Conservation (phyloP, 1,139 yeast genomes). For the Yamadazyma membranifaciens region DNA sequence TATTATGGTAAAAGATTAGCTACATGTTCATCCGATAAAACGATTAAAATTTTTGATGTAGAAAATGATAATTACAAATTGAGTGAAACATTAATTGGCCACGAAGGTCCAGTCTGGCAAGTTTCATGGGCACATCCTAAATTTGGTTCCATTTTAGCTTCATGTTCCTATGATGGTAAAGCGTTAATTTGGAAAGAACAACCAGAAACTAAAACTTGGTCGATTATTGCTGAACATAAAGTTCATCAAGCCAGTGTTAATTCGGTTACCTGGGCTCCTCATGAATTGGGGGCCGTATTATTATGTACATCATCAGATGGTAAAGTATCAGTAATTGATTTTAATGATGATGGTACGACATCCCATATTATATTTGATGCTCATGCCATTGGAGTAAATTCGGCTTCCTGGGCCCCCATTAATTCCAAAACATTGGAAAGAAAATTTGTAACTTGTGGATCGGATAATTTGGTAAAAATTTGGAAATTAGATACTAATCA, state of each 20-base stretch:
- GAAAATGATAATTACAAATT: constrained; percentile 81
- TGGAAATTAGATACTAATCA: constrained; percentile 70
- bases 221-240: constrained; percentile 80
- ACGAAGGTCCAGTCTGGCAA: constrained; percentile 99
- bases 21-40: constrained; percentile 92
- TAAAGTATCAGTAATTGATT: constrained; percentile 83
- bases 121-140: constrained; percentile 99
- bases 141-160: constrained; percentile 91
- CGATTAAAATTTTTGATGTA: constrained; percentile 87
- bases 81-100: constrained; percentile 80
- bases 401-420: constrained; percentile 95
- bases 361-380: constrained; percentile 68
- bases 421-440: constrained; percentile 35
- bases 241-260: constrained; percentile 94
- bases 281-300: constrained; percentile 89
- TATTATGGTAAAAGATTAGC: constrained; percentile 95
- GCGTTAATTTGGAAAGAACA: constrained; percentile 92
- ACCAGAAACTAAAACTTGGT: constrained; percentile 81
- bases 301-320: constrained; percentile 95
- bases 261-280: constrained; percentile 96
- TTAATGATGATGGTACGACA: constrained; percentile 86
- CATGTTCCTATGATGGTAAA: constrained; percentile 93
- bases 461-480: constrained; percentile 88
- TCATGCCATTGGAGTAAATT: constrained; percentile 89
- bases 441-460: constrained; percentile 91